Evolutionary conservation across 345 rosid genomes (phyloP).

Genomic region (Brassica carinata): DNA sequence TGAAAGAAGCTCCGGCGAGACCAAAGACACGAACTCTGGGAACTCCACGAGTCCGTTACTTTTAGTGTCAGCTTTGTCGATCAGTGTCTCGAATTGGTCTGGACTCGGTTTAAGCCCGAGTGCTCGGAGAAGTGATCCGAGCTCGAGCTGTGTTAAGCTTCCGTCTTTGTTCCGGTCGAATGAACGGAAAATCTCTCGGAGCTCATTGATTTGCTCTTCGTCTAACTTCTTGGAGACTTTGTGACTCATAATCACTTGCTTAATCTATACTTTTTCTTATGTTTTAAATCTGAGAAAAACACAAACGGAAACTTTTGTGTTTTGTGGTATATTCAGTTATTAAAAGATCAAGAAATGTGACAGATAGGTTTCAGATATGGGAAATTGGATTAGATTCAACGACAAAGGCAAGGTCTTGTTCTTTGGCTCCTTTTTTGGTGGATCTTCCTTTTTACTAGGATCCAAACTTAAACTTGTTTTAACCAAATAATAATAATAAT

Average conservation of each 20-base stretch:
- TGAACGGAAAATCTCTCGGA: slow-evolving; percentile 79
- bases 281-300: neutral
- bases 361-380: neutral
- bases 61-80: slow-evolving; percentile 76
- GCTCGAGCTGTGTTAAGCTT: slow-evolving; percentile 83
- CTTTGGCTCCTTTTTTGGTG: slow-evolving; percentile 35
- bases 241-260: slow-evolving; percentile 48
- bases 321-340: slow-evolving; percentile 4
- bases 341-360: slow-evolving; percentile 16
- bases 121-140: slow-evolving; percentile 83
- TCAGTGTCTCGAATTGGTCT: slow-evolving; percentile 69
- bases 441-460: slow-evolving; percentile 43
- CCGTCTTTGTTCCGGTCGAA: slow-evolving; percentile 90
- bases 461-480: slow-evolving; percentile 15
- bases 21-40: slow-evolving; percentile 76
- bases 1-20: slow-evolving; percentile 72
- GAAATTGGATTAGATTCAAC: slow-evolving; percentile 15
- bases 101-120: slow-evolving; percentile 71
- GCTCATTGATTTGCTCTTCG: slow-evolving; percentile 76
- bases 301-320: slow-evolving; percentile 8
- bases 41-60: slow-evolving; percentile 88
- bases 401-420: slow-evolving; percentile 25
- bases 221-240: slow-evolving; percentile 58
- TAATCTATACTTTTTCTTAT: slow-evolving; percentile 21
- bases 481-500: neutral